A percentile compares a stretch with the other conserved stretches of the same genome.
Evolutionary conservation across 1,284 basidiomycete genomes (phyloP).

Genomic region (Phylloporus sp.): DNA sequence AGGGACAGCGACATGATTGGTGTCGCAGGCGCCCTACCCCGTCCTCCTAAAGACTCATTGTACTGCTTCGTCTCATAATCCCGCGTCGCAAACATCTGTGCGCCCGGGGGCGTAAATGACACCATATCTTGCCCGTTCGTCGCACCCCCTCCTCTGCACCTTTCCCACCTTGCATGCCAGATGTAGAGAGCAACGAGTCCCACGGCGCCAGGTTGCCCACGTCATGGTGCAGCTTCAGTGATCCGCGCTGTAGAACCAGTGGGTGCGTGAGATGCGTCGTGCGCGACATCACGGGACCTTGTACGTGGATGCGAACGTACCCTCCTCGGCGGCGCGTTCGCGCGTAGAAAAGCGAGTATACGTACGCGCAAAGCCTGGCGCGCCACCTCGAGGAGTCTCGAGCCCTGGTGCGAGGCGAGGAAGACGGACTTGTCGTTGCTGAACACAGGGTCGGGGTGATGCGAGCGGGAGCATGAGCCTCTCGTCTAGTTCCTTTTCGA

Average conservation of each 20-base stretch:
- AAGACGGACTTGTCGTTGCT: no score
- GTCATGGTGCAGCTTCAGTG: background rate
- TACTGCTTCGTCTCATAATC: conserved; percentile 71
- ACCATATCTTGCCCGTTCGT: conserved; percentile 18
- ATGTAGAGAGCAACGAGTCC: conserved; percentile 16
- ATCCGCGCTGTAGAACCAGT: background rate
- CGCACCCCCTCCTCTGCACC: conserved; percentile 14
- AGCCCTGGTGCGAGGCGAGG: no score
- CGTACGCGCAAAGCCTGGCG: no score
- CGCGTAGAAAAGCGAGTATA: no score
- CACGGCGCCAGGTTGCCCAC: conserved; percentile 5
- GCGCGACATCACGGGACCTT: conserved; percentile 53
- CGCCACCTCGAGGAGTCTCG: no score
- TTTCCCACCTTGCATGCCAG: conserved; percentile 23
- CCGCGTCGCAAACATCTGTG: conserved; percentile 74
- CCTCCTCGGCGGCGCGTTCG: background rate
- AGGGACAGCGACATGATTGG: conserved; percentile 27
- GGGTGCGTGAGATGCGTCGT: conserved; percentile 67
- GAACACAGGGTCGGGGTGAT: no score
- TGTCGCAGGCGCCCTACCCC: conserved; percentile 19
- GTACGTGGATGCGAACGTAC: no score
- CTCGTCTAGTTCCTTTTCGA: no score
- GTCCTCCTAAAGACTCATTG: conserved; percentile 49
- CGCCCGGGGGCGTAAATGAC: conserved; percentile 56
- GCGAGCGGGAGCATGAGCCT: no score